Percentiles rank a stretch among this genome's conserved stretches.
Conservation (phyloP, 306 rosid species). For the Acmispon strigosus region DNA sequence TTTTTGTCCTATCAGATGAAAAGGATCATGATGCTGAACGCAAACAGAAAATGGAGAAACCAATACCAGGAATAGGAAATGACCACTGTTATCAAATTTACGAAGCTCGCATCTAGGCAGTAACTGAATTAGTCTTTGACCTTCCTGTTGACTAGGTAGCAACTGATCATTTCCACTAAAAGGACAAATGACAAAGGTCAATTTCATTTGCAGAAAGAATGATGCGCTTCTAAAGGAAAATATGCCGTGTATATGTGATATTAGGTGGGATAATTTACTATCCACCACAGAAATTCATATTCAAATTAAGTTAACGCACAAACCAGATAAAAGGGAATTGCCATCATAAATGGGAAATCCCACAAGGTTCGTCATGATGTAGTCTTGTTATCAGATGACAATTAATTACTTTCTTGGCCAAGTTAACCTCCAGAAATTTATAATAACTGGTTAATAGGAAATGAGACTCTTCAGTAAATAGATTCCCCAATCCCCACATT, state of each 20-base stretch:
- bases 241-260: not conserved
- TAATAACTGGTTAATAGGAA: not conserved
- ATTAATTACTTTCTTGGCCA: conserved; percentile 1
- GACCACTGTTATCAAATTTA: conserved; percentile 57
- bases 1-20: not conserved
- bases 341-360: not conserved
- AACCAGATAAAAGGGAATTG: not conserved
- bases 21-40: not conserved
- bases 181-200: conserved; percentile 27
- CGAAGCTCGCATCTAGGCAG: conserved; percentile 56
- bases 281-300: not conserved
- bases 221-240: conserved; percentile 9
- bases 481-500: not conserved
- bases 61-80: conserved; percentile 76
- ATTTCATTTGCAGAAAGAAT: conserved; percentile 5
- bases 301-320: not conserved
- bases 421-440: not conserved
- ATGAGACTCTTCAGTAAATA: not conserved
- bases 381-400: not conserved
- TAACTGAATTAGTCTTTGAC: conserved; percentile 37
- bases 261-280: not conserved
- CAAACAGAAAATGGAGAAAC: conserved; percentile 16
- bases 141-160: conserved; percentile 68
- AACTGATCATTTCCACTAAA: conserved; percentile 69
- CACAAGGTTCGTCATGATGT: not conserved